Evolutionary conservation across 2,329 filamentous ascomycete genomes (phyloP).

Genomic region (Aureobasidium sp.): DNA sequence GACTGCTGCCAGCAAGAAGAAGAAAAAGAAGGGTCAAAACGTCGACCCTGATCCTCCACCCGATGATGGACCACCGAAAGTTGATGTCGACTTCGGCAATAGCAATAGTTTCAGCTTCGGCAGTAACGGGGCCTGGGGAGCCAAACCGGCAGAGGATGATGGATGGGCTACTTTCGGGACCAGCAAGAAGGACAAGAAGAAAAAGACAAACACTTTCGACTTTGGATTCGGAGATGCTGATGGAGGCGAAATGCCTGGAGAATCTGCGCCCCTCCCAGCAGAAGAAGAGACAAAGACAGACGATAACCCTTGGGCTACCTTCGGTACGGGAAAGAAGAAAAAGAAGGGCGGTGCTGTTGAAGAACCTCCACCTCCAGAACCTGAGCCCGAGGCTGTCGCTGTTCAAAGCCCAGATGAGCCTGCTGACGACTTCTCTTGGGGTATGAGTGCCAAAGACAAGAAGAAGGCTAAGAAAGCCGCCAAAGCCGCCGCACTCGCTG

Average conservation of each 20-base stretch:
- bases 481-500: conserved; percentile 22
- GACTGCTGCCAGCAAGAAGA: conserved; percentile 26
- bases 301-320: conserved; percentile 30
- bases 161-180: conserved; percentile 24
- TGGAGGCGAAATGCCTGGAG: neutral
- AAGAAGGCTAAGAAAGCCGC: conserved; percentile 35
- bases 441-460: conserved; percentile 21
- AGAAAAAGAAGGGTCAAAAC: conserved; percentile 30
- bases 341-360: conserved; percentile 25
- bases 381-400: neutral
- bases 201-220: conserved; percentile 23
- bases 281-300: conserved; percentile 23
- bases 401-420: conserved; percentile 11
- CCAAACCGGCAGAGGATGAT: conserved; percentile 24
- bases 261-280: conserved; percentile 19
- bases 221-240: conserved; percentile 16
- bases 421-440: conserved; percentile 22
- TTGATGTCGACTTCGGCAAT: conserved; percentile 40
- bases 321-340: conserved; percentile 32
- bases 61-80: conserved; percentile 40
- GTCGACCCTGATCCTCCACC: conserved; percentile 23
- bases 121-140: conserved; percentile 24
- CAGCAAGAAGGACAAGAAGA: conserved; percentile 30
- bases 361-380: neutral
- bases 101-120: conserved; percentile 28